Percentiles rank a stretch among this genome's conserved stretches.
Evolutionary conservation across 1,139 yeast genomes (phyloP).

Genomic region (Suhomyces kunorum): DNA sequence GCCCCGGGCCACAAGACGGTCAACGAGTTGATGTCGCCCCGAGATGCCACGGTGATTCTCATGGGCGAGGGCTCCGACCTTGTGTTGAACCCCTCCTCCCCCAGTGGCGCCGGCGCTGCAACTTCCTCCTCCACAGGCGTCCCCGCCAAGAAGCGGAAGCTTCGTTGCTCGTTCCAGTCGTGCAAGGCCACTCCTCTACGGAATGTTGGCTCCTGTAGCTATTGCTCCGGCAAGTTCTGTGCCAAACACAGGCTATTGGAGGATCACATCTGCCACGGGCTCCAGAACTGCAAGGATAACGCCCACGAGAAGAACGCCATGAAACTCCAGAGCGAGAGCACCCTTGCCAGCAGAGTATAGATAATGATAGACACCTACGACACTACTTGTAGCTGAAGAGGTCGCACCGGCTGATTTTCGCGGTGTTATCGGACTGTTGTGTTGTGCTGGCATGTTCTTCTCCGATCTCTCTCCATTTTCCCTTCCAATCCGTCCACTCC

Average conservation of each 20-base stretch:
- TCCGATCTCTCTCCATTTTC: too few species aligned
- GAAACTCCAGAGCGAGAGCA: conserved; percentile 44
- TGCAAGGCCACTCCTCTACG: conserved; percentile 73
- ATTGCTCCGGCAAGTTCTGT: conserved; percentile 85
- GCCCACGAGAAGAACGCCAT: conserved; percentile 53
- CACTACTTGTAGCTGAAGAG: too few species aligned
- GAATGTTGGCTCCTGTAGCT: conserved; percentile 86
- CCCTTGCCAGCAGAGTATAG: conserved; percentile 37
- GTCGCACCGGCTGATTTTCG: too few species aligned
- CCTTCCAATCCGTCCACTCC: too few species aligned
- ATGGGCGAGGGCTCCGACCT: conserved; percentile 41
- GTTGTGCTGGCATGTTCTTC: too few species aligned
- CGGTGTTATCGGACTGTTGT: too few species aligned
- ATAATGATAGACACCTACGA: background rate
- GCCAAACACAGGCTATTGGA: conserved; percentile 85
- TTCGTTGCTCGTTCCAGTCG: conserved; percentile 59
- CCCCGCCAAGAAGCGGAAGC: conserved; percentile 53
- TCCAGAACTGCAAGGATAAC: conserved; percentile 77
- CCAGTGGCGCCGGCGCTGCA: conserved; percentile 20
- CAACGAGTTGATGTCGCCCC: conserved; percentile 24
- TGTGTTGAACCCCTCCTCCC: conserved; percentile 20
- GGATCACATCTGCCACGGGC: conserved; percentile 78
- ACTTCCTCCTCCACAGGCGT: conserved; percentile 51
- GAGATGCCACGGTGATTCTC: conserved; percentile 40
- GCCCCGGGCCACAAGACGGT: conserved; percentile 33